These are phyloP conservation scores for Gaultheria prostrata DNA, from an alignment of 148 eudicot genomes.

Conservation along the genomic window DNA sequence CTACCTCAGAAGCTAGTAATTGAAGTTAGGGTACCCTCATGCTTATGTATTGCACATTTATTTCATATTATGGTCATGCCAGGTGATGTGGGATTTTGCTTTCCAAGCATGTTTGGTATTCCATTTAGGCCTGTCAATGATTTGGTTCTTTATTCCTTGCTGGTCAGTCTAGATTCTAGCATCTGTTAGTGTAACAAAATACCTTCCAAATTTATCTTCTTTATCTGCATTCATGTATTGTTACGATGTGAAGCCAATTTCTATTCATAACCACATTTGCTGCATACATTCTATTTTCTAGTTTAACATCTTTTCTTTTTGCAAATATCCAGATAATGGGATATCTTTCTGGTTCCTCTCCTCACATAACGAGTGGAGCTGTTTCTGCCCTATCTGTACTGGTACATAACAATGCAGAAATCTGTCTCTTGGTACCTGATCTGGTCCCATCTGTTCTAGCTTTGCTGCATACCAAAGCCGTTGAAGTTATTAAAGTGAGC, in stretches of 20 bases:
- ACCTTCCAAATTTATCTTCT: no score
- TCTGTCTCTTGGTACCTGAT: conserved; percentile 58
- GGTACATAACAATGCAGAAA: conserved; percentile 59
- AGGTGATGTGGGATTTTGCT: neutral
- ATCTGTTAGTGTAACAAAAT: neutral
- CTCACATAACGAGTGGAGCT: conserved; percentile 84
- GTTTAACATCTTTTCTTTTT: neutral
- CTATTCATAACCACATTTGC: neutral
- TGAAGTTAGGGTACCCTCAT: neutral
- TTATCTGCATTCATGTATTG: neutral
- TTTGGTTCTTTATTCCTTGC: neutral
- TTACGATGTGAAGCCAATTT: neutral
- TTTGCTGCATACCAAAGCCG: conserved; percentile 73
- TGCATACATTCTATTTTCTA: neutral
- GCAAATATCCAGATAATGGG: conserved; percentile 63
- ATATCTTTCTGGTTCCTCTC: conserved; percentile 84
- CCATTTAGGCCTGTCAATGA: neutral
- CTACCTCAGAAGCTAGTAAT: neutral
- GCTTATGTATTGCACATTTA: neutral
- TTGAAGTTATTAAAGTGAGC: conserved; percentile 88
- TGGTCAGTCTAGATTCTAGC: neutral
- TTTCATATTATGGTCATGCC: neutral
- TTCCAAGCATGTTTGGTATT: neutral
- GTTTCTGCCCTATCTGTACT: conserved; percentile 86
- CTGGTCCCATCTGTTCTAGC: conserved; percentile 69